Evolutionary conservation across 164 flowering plant genomes (phyloP).

Genomic region (Liquidambar formosana): DNA sequence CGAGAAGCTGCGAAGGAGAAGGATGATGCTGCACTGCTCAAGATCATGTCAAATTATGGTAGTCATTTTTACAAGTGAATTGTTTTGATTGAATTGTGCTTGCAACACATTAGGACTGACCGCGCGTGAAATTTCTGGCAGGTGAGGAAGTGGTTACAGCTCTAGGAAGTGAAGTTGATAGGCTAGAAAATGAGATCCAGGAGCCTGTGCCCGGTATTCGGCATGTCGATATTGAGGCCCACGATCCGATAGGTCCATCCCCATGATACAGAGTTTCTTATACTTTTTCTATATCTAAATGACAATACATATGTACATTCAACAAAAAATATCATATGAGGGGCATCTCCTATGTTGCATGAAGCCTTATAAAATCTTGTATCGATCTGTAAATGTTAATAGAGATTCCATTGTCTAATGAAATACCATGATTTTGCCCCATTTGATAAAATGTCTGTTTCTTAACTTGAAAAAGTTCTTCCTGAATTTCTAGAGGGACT

Average conservation of each 20-base stretch:
- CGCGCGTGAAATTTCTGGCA: slow-evolving; percentile 24
- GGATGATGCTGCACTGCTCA: slow-evolving; percentile 66
- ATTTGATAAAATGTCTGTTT: too few species aligned
- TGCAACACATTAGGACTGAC: background rate
- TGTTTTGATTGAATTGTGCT: background rate
- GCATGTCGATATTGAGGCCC: slow-evolving; percentile 93
- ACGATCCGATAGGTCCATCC: slow-evolving; percentile 56
- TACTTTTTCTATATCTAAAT: background rate
- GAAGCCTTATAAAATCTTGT: background rate
- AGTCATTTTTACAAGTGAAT: slow-evolving; percentile 20
- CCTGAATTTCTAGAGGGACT: too few species aligned
- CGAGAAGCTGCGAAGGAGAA: slow-evolving; percentile 70
- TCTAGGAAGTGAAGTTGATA: slow-evolving; percentile 96
- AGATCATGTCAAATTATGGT: slow-evolving; percentile 89
- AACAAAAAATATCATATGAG: background rate
- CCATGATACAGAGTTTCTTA: slow-evolving; percentile 14
- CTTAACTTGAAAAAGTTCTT: too few species aligned
- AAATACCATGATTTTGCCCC: background rate
- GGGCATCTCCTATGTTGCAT: background rate
- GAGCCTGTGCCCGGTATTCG: slow-evolving; percentile 88
- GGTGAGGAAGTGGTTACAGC: slow-evolving; percentile 97
- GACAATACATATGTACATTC: background rate
- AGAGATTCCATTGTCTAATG: background rate
- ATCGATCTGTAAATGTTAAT: slow-evolving; percentile 1
- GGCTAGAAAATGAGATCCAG: slow-evolving; percentile 91